Evolutionary conservation across 1,284 basidiomycete species (phyloP).

Genomic region (Trametes hirsuta): DNA sequence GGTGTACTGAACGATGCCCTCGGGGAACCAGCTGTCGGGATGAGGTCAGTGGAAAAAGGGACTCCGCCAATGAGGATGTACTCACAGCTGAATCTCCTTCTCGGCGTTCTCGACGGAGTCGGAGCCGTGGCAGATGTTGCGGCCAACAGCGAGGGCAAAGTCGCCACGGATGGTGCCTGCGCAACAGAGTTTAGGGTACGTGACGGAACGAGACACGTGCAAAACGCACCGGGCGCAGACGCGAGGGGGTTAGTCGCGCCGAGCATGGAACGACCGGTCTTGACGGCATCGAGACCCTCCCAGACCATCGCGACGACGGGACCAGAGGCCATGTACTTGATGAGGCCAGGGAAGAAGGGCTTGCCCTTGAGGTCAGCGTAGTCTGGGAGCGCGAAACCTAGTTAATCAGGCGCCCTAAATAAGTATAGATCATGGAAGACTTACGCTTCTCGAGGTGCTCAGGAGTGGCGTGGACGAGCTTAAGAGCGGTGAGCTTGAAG

Average conservation of each 20-base stretch:
- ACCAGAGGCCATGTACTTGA: conserved; percentile 94
- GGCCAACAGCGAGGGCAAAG: conserved; percentile 90
- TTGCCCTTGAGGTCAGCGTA: conserved; percentile 92
- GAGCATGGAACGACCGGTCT: conserved; percentile 94
- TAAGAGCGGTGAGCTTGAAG: conserved; percentile 92
- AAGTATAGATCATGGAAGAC: conserved; percentile 27
- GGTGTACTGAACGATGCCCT: conserved; percentile 80
- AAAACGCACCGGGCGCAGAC: conserved; percentile 74
- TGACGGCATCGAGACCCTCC: conserved; percentile 96
- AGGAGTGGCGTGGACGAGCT: conserved; percentile 76
- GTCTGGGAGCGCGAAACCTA: conserved; percentile 54
- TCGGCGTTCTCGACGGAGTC: conserved; percentile 90
- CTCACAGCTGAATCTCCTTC: conserved; percentile 90
- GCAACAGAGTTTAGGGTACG: conserved; percentile 1
- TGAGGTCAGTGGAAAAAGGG: conserved; percentile 21
- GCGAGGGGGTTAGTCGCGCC: conserved; percentile 96
- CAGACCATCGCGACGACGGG: conserved; percentile 98
- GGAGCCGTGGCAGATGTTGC: conserved; percentile 95
- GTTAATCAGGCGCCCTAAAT: conserved; percentile 2
- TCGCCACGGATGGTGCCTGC: conserved; percentile 90
- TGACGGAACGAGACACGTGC: neutral
- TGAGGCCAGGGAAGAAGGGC: conserved; percentile 91
- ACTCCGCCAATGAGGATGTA: conserved; percentile 18
- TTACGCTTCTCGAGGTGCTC: conserved; percentile 87
- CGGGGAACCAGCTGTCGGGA: conserved; percentile 77